These are phyloP conservation scores for Hymenoscyphus fructigenus DNA, from an alignment of 2,329 filamentous ascomycete species.

Conservation along the genomic window DNA sequence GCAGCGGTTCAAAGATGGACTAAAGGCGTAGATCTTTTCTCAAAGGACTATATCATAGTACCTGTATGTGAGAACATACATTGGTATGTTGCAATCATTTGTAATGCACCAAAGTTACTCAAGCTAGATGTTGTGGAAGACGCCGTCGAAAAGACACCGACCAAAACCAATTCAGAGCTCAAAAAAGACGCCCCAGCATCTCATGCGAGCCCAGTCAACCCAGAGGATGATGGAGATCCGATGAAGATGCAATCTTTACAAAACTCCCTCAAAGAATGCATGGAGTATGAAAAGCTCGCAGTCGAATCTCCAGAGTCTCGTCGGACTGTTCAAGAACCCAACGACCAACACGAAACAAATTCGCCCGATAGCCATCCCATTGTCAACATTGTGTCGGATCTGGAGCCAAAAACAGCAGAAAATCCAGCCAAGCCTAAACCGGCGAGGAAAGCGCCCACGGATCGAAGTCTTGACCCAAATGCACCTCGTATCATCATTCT, in stretches of 20 bases:
- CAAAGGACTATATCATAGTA: conserved; percentile 84
- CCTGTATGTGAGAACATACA: conserved; percentile 86
- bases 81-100: conserved; percentile 96
- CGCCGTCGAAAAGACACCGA: background rate
- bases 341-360: background rate
- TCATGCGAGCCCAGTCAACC: conserved; percentile 2
- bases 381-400: conserved; percentile 17
- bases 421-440: conserved; percentile 28
- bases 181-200: conserved; percentile 7
- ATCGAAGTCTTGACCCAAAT: conserved; percentile 47
- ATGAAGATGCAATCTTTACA: conserved; percentile 5
- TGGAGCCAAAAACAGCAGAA: conserved; percentile 31
- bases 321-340: conserved; percentile 18
- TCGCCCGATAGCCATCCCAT: conserved; percentile 2
- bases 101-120: conserved; percentile 72
- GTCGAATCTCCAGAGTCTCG: background rate
- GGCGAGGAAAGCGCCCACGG: conserved; percentile 33
- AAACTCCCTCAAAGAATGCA: background rate
- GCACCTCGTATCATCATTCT: conserved; percentile 78
- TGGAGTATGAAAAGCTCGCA: background rate
- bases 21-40: conserved; percentile 77
- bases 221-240: conserved; percentile 2
- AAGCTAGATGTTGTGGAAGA: conserved; percentile 20
- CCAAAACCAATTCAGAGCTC: background rate
- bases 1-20: conserved; percentile 87